Percentiles rank a stretch among this genome's conserved stretches.
phyloP scores from a whole-genome alignment of 176 grass and related monocot species.

The Musa acuminata region DNA sequence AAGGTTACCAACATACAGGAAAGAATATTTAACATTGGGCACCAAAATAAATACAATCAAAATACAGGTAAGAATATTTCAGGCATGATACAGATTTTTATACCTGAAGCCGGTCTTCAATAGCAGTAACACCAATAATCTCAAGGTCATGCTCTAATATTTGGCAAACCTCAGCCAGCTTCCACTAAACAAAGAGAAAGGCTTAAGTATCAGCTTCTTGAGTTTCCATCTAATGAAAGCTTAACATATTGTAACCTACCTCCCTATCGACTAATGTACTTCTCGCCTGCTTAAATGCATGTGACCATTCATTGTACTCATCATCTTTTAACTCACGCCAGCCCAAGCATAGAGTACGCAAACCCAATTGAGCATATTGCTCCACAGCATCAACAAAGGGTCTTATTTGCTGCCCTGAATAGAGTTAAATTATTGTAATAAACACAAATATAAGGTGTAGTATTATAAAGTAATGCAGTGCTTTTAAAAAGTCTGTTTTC shows the following conservation, averaged over 20 bases:
- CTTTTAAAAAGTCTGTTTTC: too few species aligned
- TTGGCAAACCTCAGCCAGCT: slow-evolving; percentile 58
- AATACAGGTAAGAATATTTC: slow-evolving; percentile 12
- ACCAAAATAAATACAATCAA: background rate
- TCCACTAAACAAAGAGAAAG: slow-evolving; percentile 31
- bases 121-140: slow-evolving; percentile 84
- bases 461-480: too few species aligned
- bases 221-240: background rate
- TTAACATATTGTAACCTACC: slow-evolving; percentile 36
- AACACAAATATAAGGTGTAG: too few species aligned
- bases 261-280: slow-evolving; percentile 76
- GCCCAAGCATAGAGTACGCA: slow-evolving; percentile 76
- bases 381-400: slow-evolving; percentile 67
- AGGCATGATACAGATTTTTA: background rate
- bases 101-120: slow-evolving; percentile 95
- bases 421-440: slow-evolving; percentile 5
- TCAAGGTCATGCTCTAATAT: slow-evolving; percentile 72
- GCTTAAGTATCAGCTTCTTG: background rate
- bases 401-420: slow-evolving; percentile 54
- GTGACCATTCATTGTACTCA: slow-evolving; percentile 78
- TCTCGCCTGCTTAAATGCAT: slow-evolving; percentile 60
- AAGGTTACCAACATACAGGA: background rate
- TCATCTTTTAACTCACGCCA: slow-evolving; percentile 65
- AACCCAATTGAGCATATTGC: slow-evolving; percentile 79
- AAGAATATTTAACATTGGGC: background rate